Percentiles rank a stretch among this genome's conserved stretches.
Evolutionary conservation across 2,329 filamentous ascomycete species (phyloP).

Genomic region (Aspergillus ruber): DNA sequence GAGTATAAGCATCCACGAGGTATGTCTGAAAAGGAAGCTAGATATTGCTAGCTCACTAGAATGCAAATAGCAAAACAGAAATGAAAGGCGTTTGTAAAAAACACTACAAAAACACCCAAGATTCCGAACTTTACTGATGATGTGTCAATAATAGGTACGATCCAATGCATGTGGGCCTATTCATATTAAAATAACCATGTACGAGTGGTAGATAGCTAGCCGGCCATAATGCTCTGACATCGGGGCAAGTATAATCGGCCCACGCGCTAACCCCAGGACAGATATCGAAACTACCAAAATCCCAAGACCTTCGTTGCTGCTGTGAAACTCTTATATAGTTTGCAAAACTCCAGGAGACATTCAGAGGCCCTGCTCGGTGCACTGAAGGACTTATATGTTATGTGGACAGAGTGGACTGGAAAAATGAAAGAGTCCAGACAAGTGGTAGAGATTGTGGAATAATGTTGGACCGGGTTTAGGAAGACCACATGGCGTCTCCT

Average conservation of each 20-base stretch:
- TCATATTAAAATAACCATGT: conserved; percentile 42
- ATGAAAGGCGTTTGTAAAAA: too few species aligned
- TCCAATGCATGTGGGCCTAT: conserved; percentile 36
- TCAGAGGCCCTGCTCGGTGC: neutral
- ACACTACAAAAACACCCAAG: too few species aligned
- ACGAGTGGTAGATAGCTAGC: neutral
- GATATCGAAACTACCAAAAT: neutral
- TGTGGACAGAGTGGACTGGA: neutral
- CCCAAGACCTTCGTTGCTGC: neutral
- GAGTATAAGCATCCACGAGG: conserved; percentile 33
- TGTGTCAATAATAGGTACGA: conserved; percentile 44
- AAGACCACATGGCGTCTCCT: neutral
- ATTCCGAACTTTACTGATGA: conserved; percentile 37
- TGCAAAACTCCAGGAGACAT: conserved; percentile 1
- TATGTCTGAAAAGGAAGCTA: conserved; percentile 16
- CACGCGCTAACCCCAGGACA: neutral
- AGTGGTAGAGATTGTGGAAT: neutral
- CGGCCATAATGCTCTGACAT: neutral
- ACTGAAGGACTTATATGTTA: neutral
- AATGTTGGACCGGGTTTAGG: neutral
- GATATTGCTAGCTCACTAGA: too few species aligned
- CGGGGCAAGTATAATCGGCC: neutral
- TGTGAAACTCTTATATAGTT: conserved; percentile 1
- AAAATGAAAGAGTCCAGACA: neutral
- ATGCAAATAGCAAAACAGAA: too few species aligned